Percentiles rank a stretch among this genome's conserved stretches.
These are phyloP conservation scores for Pharnaceum exiguum DNA, from an alignment of 148 eudicot genomes.

Conservation along the genomic window DNA sequence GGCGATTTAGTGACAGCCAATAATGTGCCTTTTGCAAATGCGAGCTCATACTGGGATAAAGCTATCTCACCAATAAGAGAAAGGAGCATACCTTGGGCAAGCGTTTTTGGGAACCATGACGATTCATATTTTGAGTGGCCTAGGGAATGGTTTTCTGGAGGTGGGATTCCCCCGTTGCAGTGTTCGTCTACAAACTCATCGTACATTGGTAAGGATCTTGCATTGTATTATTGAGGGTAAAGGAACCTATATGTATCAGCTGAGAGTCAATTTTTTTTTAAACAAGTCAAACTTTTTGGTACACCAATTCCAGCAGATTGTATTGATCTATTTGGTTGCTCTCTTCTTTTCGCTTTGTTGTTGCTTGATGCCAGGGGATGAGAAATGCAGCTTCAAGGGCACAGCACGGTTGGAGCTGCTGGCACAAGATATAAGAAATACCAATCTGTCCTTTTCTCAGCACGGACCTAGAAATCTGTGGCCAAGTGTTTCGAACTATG, in stretches of 20 bases:
- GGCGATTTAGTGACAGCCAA: conserved; percentile 87
- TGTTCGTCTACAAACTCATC: conserved; percentile 42
- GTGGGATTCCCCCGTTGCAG: conserved; percentile 52
- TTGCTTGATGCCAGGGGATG: conserved; percentile 23
- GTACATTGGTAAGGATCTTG: conserved; percentile 21
- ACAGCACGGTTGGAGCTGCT: conserved; percentile 62
- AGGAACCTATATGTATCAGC: background rate
- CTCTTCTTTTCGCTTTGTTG: too few relatives aligned
- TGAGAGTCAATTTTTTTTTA: background rate
- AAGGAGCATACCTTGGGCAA: conserved; percentile 72
- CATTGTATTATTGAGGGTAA: background rate
- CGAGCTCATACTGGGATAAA: conserved; percentile 73
- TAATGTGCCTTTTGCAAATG: conserved; percentile 57
- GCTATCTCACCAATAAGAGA: conserved; percentile 62
- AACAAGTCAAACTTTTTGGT: too few relatives aligned
- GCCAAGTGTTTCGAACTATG: conserved; percentile 83
- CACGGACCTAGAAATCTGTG: conserved; percentile 60
- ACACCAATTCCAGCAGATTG: too few relatives aligned
- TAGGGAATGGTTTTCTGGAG: conserved; percentile 63
- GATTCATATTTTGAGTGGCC: conserved; percentile 89
- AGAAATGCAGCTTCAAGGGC: conserved; percentile 54
- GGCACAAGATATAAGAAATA: conserved; percentile 41
- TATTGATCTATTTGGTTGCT: too few relatives aligned
- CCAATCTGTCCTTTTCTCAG: conserved; percentile 40
- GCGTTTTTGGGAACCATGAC: conserved; percentile 83